These are phyloP conservation scores for Cucurbita maxima DNA, from an alignment of 306 rosid species.

Conservation along the genomic window DNA sequence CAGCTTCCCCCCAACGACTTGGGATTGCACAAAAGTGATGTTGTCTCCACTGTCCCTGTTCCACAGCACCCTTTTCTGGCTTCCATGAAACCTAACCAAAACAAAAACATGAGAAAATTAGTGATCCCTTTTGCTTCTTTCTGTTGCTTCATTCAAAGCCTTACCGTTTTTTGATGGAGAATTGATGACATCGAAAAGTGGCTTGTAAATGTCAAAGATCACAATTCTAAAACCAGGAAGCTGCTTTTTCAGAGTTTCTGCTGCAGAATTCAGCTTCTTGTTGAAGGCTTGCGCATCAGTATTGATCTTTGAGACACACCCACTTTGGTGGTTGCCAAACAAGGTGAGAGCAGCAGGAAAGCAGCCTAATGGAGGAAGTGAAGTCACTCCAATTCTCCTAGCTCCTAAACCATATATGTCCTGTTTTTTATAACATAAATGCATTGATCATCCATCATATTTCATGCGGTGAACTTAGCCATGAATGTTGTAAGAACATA, in stretches of 20 bases:
- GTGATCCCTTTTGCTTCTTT: background rate
- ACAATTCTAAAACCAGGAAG: constrained; percentile 64
- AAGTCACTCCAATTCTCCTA: constrained; percentile 82
- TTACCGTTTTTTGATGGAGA: constrained; percentile 70
- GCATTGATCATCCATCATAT: background rate
- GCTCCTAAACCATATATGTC: constrained; percentile 69
- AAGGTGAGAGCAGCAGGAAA: constrained; percentile 76
- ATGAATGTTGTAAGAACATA: constrained; percentile 2
- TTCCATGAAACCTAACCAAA: constrained; percentile 48
- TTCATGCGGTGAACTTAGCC: background rate
- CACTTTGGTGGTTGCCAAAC: constrained; percentile 48
- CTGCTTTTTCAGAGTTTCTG: constrained; percentile 54
- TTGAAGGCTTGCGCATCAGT: constrained; percentile 69
- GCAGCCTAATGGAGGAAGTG: constrained; percentile 96
- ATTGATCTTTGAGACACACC: constrained; percentile 68
- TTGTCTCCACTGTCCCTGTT: constrained; percentile 61
- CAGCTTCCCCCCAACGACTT: constrained; percentile 81
- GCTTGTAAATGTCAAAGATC: constrained; percentile 67
- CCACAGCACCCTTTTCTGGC: constrained; percentile 89
- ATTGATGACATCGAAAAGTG: constrained; percentile 55
- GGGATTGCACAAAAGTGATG: constrained; percentile 63
- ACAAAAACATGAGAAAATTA: background rate
- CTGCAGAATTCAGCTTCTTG: constrained; percentile 61
- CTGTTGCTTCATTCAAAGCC: background rate
- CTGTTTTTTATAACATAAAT: constrained; percentile 18